Evolutionary conservation across 345 rosid species (phyloP), one percentile per base, ranked within the genome.

Genomic region (Brassica incana): DNA sequence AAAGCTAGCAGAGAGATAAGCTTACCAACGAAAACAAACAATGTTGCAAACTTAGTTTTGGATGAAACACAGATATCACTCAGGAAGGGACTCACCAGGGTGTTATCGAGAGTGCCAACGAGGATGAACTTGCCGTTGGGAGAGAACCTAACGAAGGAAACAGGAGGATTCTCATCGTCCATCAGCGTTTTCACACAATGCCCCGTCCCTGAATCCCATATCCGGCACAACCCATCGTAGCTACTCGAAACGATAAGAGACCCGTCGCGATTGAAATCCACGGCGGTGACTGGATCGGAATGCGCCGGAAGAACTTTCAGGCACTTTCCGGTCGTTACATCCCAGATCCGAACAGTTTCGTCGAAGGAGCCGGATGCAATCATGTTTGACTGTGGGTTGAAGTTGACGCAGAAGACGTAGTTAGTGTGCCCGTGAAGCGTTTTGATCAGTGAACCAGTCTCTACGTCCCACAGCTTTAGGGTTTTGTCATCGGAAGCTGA

Each of bases 401-500:
- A 93, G 73, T 88, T 90, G 69, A 81, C 97, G 62, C 99, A 93
- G 82, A 93, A 89, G 75, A 79, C 95, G 81, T 88, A 89, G 52
- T 95, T 91, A 68, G 96, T 90, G 88, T 95, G 99, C 48, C 98
- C 98, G 1, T 32, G 71, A 9, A 95, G 91, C 38, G 96, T 90
- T 62, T 85, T 89, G 79, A 93, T 69, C 40, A 69, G 78, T 14
- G 92, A 73, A 1, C 93, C 92, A 1, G 95, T 91, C 62, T 86
- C 83, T 58, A 90, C 87, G 77, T 95, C 99, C 99, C 97, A 95
- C 14, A 93, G 88, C 83, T 96, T 94, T 73, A 95, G 78, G 75
- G 94, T 91, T 76, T 91, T 91, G 86, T 91, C 97, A 78, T 93
- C 98, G 84, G 98, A 95, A 75, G 89, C 99, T 23, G 99, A 95